Evolutionary conservation across 1,284 basidiomycete genomes (phyloP).

Genomic region (Tremellales sp.): DNA sequence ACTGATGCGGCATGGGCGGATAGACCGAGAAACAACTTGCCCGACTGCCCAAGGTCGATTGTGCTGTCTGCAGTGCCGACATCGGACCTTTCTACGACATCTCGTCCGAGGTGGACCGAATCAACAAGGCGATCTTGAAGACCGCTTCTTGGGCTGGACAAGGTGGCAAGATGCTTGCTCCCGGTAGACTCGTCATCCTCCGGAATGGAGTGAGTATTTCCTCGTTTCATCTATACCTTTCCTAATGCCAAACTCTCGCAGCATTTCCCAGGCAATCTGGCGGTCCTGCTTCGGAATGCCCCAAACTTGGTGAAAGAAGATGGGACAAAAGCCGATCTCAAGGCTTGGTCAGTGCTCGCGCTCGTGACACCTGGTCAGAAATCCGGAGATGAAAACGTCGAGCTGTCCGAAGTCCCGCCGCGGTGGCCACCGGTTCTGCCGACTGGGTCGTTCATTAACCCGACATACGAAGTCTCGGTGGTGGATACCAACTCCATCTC

Average conservation of each 20-base stretch:
- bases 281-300: slow-evolving; percentile 70
- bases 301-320: slow-evolving; percentile 52
- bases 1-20: slow-evolving; percentile 1
- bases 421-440: slow-evolving; percentile 64
- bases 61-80: slow-evolving; percentile 63
- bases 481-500: slow-evolving; percentile 73
- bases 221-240: neutral
- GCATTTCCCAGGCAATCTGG: slow-evolving; percentile 75
- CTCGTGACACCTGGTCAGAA: slow-evolving; percentile 67
- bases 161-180: slow-evolving; percentile 63
- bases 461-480: slow-evolving; percentile 65
- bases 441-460: slow-evolving; percentile 54
- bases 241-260: slow-evolving; percentile 43
- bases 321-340: slow-evolving; percentile 47
- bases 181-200: slow-evolving; percentile 79
- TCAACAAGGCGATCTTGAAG: slow-evolving; percentile 65
- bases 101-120: slow-evolving; percentile 61
- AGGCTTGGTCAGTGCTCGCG: slow-evolving; percentile 66
- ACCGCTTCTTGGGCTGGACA: slow-evolving; percentile 63
- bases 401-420: slow-evolving; percentile 61
- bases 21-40: slow-evolving; percentile 73
- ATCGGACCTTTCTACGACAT: slow-evolving; percentile 76
- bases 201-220: slow-evolving; percentile 65
- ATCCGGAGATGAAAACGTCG: slow-evolving; percentile 57
- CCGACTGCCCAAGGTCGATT: slow-evolving; percentile 64